Evolutionary conservation across 1,139 yeast species (phyloP), one percentile per base, ranked within the genome.

Genomic region (Arxiozyma heterogenica): DNA sequence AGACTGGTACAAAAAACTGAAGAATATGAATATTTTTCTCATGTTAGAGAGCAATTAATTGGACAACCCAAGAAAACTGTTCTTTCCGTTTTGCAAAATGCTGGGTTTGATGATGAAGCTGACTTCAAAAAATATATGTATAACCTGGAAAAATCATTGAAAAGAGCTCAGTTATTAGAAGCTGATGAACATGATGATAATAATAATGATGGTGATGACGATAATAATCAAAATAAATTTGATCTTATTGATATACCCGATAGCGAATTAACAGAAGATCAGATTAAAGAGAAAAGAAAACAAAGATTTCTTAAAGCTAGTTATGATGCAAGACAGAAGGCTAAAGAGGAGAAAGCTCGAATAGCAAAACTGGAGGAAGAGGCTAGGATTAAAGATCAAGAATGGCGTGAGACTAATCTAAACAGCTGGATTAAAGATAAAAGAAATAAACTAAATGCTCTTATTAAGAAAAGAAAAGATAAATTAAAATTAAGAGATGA

Each of bases 161-260:
- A 82, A 64, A 79, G 80, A 57, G 88, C 93, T 0, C 74, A 86
- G 54, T 42, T 49, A 7, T 42, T 49, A 27, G 79, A 79, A 53
- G 82, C 79, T 62, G 90, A 83, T 57, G 73, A 77, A 34, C 86
- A 84, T n/a, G 84, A 77, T 25, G 73, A 69, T 30, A 77, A 73
- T 12, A 80, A 75, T 11, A 77, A 73, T 17, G 71, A 71, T 30
- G 73, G 69, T 12, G 83, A 76, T 17, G 71, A 71, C 27, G 73
- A 69, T 12, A 83, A 76, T 27, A 78, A 74, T 34, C 83, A 81
- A 23, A 86, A 86, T 1, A 72, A 80, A 17, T 91, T 90, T 78
- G 93, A 96, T 17, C 73, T 93, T 55, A 80, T 88, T 0, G 95
- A 88, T 45, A 75, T 81, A 6, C 93, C 97, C 0, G 95, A 93